Conservation (phyloP, 192 early-diverging fungal genomes). For the Phlyctochytrium arcticum region DNA sequence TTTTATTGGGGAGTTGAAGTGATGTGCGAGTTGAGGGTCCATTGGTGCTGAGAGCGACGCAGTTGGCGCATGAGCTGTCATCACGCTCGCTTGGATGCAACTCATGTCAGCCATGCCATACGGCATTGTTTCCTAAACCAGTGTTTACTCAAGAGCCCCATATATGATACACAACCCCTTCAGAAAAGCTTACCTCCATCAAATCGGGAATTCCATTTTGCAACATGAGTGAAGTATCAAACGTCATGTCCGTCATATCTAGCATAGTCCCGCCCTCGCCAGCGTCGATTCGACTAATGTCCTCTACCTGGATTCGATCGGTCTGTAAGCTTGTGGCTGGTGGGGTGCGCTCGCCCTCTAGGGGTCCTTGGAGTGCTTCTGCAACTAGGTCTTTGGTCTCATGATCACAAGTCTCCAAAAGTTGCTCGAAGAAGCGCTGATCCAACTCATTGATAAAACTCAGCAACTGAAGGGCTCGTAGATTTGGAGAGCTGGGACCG, state of each 20-base stretch:
- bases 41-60: no score
- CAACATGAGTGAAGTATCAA: not conserved
- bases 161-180: not conserved
- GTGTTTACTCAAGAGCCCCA: no score
- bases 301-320: not conserved
- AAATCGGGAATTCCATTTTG: not conserved
- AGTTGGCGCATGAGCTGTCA: no score
- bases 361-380: not conserved
- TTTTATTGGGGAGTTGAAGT: no score
- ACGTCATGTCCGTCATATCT: conserved; percentile 2
- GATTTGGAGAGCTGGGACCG: not conserved
- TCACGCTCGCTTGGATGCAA: not conserved
- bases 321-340: not conserved
- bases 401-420: not conserved
- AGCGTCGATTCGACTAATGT: conserved; percentile 3
- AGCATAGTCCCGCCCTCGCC: not conserved
- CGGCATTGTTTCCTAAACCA: conserved; percentile 9
- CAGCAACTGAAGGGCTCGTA: not conserved
- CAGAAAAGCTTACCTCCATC: conserved; percentile 6
- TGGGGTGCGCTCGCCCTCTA: not conserved
- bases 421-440: not conserved
- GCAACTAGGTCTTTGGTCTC: no score
- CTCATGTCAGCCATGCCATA: conserved; percentile 12
- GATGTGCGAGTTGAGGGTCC: no score
- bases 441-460: not conserved